Base-by-base conservation (phyloP, 768 basidiomycete genomes). In the Suillus subluteus region DNA sequence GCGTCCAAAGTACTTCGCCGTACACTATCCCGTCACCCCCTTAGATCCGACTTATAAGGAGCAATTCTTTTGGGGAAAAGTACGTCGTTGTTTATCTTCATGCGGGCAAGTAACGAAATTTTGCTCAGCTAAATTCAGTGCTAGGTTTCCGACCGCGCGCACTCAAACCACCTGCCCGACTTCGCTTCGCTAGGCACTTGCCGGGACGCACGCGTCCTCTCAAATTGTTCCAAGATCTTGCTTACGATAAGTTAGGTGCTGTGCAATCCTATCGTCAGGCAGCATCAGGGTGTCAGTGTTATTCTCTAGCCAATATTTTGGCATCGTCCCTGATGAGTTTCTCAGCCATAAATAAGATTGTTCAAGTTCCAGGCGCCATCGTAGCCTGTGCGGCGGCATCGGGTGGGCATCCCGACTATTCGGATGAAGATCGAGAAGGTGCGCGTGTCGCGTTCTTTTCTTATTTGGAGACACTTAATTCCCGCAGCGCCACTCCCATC, bases 281-380 rank as follows among this genome's bases (percentile, higher is more conserved):
- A 6, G 76, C 84, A 3, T 85, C 84, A 48, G 79, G 85, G 80
- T 65, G 75, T 78, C 76, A 69, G 68, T 70, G 9, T 43, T 62
- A 12, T 37, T 43, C 23, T 43, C 13, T 37, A 56, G 12, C 35
- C 5, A 43, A 54, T 41, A 56, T 38, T 63, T 67, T 26, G 35
- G 23, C 56, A 38, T 37, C 12, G 15, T 21, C 21, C 37, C 61
- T 30, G 59, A 30, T 59, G 68, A 54, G 70, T 64, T 11, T 59
- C 13, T 46, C 52, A 87, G 89, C 82, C 40, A 81, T 89, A 65
- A 86, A 83, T 67, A 82, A 77, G 46, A 81, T 90, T 30, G 75
- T 83, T 18, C 89, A 90, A 66, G 74, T 71, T 11, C 74, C 78
- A 11, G 77, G 73, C 1, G 79, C 73, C 40, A 77, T 85, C 4